Evolutionary conservation across 495 filamentous ascomycete species (phyloP).

Genomic region (Hypoxylon lienhwacheense): DNA sequence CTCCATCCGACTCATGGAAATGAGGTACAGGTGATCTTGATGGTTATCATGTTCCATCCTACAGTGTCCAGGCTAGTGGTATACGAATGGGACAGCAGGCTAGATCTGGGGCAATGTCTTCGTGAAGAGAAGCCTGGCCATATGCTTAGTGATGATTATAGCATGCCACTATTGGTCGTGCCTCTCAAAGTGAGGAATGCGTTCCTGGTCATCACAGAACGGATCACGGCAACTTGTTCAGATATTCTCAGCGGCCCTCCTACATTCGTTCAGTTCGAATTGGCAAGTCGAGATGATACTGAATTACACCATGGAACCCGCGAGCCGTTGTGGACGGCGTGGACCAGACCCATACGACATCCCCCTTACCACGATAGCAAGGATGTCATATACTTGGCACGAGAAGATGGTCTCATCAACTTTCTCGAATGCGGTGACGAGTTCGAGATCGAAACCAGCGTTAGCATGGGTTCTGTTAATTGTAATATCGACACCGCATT

Average conservation of each 20-base stretch:
- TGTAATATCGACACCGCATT: constrained; percentile 68
- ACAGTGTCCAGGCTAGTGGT: constrained; percentile 63
- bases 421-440: constrained; percentile 65
- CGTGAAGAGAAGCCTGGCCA: constrained; percentile 50
- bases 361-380: constrained; percentile 58
- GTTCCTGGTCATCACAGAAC: constrained; percentile 64
- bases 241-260: constrained; percentile 56
- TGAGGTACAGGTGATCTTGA: constrained; percentile 68
- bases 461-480: constrained; percentile 60
- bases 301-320: constrained; percentile 43
- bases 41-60: constrained; percentile 67
- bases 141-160: constrained; percentile 60
- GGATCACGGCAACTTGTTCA: constrained; percentile 62
- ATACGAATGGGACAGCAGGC: constrained; percentile 71
- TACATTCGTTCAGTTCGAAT: constrained; percentile 43
- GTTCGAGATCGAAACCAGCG: constrained; percentile 50
- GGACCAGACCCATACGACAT: constrained; percentile 71
- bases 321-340: constrained; percentile 58
- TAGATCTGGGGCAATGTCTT: constrained; percentile 40
- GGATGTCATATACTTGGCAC: constrained; percentile 76
- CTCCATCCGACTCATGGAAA: constrained; percentile 70
- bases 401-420: constrained; percentile 76
- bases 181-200: constrained; percentile 66
- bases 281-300: constrained; percentile 37
- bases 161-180: constrained; percentile 66